Conservation (phyloP, 805 yeast genomes). For the Blastobotrys robertii region DNA sequence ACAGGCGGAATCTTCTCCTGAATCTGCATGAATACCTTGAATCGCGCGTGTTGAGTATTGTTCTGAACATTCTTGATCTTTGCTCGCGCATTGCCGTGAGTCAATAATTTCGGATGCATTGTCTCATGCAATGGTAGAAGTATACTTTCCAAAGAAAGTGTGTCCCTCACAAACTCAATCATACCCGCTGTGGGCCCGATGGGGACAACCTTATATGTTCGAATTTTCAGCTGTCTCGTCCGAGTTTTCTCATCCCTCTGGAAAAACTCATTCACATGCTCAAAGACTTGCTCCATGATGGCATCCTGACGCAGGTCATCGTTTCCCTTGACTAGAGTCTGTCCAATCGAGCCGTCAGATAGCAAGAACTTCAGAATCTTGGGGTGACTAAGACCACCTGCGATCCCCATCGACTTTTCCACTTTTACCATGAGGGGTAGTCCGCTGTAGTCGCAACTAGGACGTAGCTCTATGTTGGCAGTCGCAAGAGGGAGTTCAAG, state of each 20-base stretch:
- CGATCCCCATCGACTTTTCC: constrained; percentile 42
- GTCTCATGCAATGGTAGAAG: constrained; percentile 52
- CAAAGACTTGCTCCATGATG: constrained; percentile 95
- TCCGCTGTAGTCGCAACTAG: constrained; percentile 34
- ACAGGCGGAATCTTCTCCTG: constrained; percentile 50
- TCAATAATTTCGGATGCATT: constrained; percentile 27
- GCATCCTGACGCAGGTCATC: constrained; percentile 95
- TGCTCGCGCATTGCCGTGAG: constrained; percentile 49
- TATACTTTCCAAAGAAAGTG: constrained; percentile 61
- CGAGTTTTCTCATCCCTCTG: constrained; percentile 45
- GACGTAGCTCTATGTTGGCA: constrained; percentile 32
- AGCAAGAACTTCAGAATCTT: constrained; percentile 53
- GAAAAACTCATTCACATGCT: constrained; percentile 66
- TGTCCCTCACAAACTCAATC: constrained; percentile 78
- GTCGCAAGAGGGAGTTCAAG: constrained; percentile 62
- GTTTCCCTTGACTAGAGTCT: constrained; percentile 64
- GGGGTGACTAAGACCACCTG: constrained; percentile 85
- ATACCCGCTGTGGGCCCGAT: constrained; percentile 81
- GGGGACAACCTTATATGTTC: constrained; percentile 87
- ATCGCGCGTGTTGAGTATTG: constrained; percentile 23
- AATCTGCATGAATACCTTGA: constrained; percentile 27
- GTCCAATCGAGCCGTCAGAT: constrained; percentile 49
- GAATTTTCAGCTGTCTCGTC: constrained; percentile 46
- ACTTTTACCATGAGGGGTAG: constrained; percentile 42
- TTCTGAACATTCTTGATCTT: constrained; percentile 52